Percentiles rank a stretch among this genome's conserved stretches.
Conservation (phyloP, 2,329 filamentous ascomycete species). For the Beauveria brongniartii region DNA sequence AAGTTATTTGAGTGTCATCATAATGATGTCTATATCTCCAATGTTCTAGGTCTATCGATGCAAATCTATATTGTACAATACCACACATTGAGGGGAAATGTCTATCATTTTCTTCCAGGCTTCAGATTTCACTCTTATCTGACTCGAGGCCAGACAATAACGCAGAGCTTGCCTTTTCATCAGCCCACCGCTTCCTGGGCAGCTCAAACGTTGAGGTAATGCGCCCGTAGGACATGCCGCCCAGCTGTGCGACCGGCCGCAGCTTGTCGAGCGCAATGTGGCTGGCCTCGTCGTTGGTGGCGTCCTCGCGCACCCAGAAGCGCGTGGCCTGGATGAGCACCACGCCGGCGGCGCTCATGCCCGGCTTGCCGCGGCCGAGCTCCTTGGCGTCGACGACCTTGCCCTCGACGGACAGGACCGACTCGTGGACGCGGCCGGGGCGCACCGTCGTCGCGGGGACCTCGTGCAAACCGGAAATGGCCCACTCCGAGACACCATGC, state of each 20-base stretch:
- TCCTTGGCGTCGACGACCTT: slow-evolving; percentile 22
- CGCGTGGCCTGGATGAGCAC: slow-evolving; percentile 21
- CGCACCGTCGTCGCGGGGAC: slow-evolving; percentile 18
- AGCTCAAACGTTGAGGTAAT: slow-evolving; percentile 20
- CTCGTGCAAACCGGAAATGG: slow-evolving; percentile 46
- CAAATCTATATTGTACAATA: not conserved
- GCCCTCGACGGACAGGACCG: slow-evolving; percentile 21
- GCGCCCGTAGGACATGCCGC: slow-evolving; percentile 20
- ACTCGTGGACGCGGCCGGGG: slow-evolving; percentile 20
- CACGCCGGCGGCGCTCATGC: slow-evolving; percentile 18
- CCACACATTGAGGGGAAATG: not conserved
- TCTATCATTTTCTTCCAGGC: not conserved
- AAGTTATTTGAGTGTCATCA: not conserved
- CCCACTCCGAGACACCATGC: slow-evolving; percentile 67
- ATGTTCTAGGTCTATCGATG: not conserved
- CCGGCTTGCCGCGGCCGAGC: slow-evolving; percentile 15
- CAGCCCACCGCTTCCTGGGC: slow-evolving; percentile 18
- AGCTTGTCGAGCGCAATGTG: slow-evolving; percentile 18
- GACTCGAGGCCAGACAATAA: slow-evolving; percentile 13
- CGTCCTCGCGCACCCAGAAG: slow-evolving; percentile 23
- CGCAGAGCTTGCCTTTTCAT: slow-evolving; percentile 15
- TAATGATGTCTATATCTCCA: not conserved
- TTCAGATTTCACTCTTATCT: not conserved
- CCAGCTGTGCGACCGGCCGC: slow-evolving; percentile 18
- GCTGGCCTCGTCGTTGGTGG: slow-evolving; percentile 17